These are phyloP conservation scores for Chiua virens DNA, from an alignment of 768 basidiomycete genomes.

Conservation along the genomic window DNA sequence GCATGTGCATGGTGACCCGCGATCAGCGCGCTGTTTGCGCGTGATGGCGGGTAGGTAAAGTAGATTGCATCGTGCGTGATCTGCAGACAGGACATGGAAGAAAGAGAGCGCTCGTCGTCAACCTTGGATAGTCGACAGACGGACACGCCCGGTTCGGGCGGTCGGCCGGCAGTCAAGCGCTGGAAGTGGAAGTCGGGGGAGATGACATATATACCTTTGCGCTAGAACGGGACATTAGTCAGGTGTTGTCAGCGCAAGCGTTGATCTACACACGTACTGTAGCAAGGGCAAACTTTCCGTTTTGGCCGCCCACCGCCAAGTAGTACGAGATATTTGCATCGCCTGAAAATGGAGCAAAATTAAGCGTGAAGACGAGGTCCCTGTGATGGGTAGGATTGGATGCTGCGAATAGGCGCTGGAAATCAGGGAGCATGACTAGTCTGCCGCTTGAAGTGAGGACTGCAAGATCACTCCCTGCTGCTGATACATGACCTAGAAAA, in stretches of 20 bases:
- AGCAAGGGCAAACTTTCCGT: constrained; percentile 44
- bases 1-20: not conserved
- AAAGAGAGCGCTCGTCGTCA: constrained; percentile 15
- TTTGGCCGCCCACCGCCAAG: constrained; percentile 44
- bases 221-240: not conserved
- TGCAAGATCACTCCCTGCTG: constrained; percentile 42
- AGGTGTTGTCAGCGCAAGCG: too few relatives aligned
- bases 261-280: constrained; percentile 35
- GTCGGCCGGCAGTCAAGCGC: constrained; percentile 25
- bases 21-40: not conserved
- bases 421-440: constrained; percentile 29
- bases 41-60: constrained; percentile 35
- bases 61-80: constrained; percentile 54
- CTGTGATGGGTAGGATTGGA: constrained; percentile 40
- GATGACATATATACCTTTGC: constrained; percentile 26
- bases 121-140: constrained; percentile 18
- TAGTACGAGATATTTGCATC: constrained; percentile 39
- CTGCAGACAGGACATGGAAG: constrained; percentile 50
- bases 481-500: constrained; percentile 43
- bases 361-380: constrained; percentile 28
- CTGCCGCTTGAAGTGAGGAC: constrained; percentile 28
- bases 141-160: constrained; percentile 33
- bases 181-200: constrained; percentile 26
- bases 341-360: constrained; percentile 20
- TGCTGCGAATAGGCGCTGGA: constrained; percentile 24